Conservation (phyloP, 495 filamentous ascomycete species). For the Baudoinia panamericana region DNA sequence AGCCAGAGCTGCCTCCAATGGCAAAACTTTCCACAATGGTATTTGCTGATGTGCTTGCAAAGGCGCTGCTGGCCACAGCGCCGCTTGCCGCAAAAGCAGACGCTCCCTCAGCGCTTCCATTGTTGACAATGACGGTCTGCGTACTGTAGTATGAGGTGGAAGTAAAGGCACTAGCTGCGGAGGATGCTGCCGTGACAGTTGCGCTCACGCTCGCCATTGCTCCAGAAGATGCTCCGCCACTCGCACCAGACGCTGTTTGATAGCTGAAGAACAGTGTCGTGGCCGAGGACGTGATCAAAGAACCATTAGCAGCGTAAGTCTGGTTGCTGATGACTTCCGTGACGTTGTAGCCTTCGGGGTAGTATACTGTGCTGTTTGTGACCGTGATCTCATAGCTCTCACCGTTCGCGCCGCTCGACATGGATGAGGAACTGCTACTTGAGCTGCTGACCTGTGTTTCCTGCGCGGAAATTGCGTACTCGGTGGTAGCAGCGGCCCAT, state of each 20-base stretch:
- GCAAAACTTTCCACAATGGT: slow-evolving; percentile 2
- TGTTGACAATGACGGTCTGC: slow-evolving; percentile 4
- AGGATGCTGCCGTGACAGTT: not conserved
- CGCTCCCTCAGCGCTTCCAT: not conserved
- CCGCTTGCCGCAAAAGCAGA: slow-evolving; percentile 1
- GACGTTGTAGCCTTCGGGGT: slow-evolving; percentile 1
- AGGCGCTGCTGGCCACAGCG: not conserved
- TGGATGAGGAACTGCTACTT: not conserved
- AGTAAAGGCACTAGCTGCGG: not conserved
- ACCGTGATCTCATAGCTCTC: not conserved
- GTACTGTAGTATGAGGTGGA: not conserved
- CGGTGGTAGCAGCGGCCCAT: slow-evolving; percentile 9
- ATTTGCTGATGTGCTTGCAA: slow-evolving; percentile 1
- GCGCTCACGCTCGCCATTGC: not conserved
- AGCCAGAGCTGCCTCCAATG: not conserved
- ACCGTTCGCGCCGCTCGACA: slow-evolving; percentile 1
- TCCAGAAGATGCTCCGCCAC: not conserved
- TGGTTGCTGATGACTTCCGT: slow-evolving; percentile 3
- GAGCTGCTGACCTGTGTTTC: not conserved
- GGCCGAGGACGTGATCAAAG: slow-evolving; percentile 10
- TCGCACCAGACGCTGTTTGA: not conserved
- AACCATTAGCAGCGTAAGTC: slow-evolving; percentile 6
- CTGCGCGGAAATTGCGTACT: not conserved
- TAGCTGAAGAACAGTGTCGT: slow-evolving; percentile 7
- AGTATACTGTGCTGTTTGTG: not conserved